Percentiles rank a stretch among this genome's conserved stretches.
Conservation (phyloP, 208 protist genomes). For the Naegleria gruberi region DNA sequence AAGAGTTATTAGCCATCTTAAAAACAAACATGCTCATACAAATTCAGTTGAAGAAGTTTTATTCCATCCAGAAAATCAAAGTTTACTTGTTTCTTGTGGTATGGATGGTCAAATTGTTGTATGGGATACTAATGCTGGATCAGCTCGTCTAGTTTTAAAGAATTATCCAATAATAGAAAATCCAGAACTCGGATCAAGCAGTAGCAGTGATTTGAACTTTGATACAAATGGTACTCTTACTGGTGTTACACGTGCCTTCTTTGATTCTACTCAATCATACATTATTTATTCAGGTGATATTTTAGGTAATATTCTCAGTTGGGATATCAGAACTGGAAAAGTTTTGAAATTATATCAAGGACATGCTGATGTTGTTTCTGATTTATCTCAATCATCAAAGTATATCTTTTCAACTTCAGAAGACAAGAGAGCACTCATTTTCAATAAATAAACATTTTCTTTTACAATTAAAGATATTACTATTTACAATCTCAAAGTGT, state of each 20-base stretch:
- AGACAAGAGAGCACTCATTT: background rate
- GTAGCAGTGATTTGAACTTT: background rate
- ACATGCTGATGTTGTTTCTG: background rate
- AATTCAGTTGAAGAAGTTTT: background rate
- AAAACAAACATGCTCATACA: background rate
- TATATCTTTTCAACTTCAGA: background rate
- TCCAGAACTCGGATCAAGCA: background rate
- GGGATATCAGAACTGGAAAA: background rate
- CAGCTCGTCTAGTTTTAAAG: slow-evolving; percentile 47
- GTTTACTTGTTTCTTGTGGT: slow-evolving; percentile 47
- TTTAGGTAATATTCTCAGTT: background rate
- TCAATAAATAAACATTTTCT: background rate
- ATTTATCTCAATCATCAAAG: background rate
- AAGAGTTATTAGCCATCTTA: background rate
- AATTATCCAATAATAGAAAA: slow-evolving; percentile 31
- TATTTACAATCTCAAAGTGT: background rate
- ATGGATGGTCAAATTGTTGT: slow-evolving; percentile 50
- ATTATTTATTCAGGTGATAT: background rate
- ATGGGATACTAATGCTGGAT: slow-evolving; percentile 54
- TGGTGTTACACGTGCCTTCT: background rate
- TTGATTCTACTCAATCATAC: background rate
- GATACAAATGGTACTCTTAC: background rate
- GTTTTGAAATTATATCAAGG: background rate
- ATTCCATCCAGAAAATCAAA: background rate
- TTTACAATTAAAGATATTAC: background rate